Conservation (phyloP, 202 grass and related monocot genomes). For the Setaria viridis region DNA sequence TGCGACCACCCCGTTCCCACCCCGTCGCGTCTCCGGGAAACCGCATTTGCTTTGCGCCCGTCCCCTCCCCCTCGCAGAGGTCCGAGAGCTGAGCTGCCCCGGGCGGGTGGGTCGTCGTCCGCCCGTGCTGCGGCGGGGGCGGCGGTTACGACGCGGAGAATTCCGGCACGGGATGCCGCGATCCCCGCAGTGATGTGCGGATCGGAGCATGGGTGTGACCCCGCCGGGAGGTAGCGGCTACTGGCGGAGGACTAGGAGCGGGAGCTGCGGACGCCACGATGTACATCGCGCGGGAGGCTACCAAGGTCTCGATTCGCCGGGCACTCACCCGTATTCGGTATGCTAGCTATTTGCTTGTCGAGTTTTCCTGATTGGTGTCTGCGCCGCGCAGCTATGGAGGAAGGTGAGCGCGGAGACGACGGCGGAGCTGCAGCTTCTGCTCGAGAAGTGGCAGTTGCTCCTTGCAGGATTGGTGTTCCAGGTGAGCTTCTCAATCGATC, state of each 20-base stretch:
- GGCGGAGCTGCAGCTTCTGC: slow-evolving; percentile 80
- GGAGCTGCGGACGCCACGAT: slow-evolving; percentile 57
- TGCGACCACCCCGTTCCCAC: not conserved
- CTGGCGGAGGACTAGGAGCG: slow-evolving; percentile 32
- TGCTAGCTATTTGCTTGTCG: not conserved
- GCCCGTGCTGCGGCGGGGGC: not conserved
- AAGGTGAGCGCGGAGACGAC: slow-evolving; percentile 71
- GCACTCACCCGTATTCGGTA: too few species aligned
- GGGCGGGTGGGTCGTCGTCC: slow-evolving; percentile 2
- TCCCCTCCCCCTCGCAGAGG: not conserved
- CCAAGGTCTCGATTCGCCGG: slow-evolving; percentile 67
- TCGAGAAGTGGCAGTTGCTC: slow-evolving; percentile 81
- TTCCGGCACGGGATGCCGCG: slow-evolving; percentile 28
- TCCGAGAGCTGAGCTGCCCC: slow-evolving; percentile 12
- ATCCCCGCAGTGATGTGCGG: slow-evolving; percentile 47
- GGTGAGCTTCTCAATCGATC: slow-evolving; percentile 46
- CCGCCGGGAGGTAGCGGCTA: slow-evolving; percentile 33
- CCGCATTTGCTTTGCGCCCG: too few species aligned
- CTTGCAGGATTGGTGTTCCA: slow-evolving; percentile 71
- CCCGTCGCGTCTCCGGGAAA: slow-evolving; percentile 8
- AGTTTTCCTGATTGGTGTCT: slow-evolving; percentile 8
- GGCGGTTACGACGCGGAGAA: slow-evolving; percentile 38
- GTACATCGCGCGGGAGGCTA: slow-evolving; percentile 87
- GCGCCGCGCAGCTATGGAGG: slow-evolving; percentile 72
- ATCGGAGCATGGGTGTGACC: slow-evolving; percentile 68